Percentiles rank a stretch among this genome's conserved stretches.
These are phyloP conservation scores for Dioscorea cayenensis DNA, from an alignment of 116 monocot genomes.

Conservation along the genomic window DNA sequence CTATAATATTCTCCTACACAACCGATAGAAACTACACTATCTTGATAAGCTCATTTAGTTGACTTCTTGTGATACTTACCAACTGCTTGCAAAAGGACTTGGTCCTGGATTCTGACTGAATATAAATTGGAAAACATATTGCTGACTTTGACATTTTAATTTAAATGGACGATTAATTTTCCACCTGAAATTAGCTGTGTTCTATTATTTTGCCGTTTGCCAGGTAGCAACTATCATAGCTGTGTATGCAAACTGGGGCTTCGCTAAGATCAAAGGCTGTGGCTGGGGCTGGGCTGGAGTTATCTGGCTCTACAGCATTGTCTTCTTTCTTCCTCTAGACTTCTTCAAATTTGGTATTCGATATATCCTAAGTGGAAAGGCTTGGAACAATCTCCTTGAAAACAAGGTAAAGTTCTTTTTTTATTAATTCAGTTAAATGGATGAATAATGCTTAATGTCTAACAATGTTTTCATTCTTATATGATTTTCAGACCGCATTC, in stretches of 20 bases:
- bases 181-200: too few species aligned
- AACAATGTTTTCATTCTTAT: not conserved
- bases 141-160: not conserved
- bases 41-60: too few species aligned
- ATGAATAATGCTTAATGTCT: not conserved
- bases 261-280: conserved; percentile 72
- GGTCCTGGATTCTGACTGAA: not conserved
- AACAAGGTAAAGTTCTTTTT: conserved; percentile 38
- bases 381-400: conserved; percentile 76
- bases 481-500: conserved; percentile 60
- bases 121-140: not conserved
- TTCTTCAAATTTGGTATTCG: conserved; percentile 73
- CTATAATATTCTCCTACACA: too few species aligned
- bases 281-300: conserved; percentile 97
- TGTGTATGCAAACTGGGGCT: conserved; percentile 85
- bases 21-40: too few species aligned
- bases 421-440: too few species aligned
- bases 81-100: not conserved
- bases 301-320: conserved; percentile 88
- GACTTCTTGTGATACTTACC: not conserved
- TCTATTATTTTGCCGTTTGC: not conserved
- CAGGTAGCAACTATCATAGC: conserved; percentile 86
- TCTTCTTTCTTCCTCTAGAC: conserved; percentile 79
- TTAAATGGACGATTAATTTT: too few species aligned
- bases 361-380: conserved; percentile 83